These are phyloP conservation scores for Bauhinia variegata DNA, from an alignment of 306 rosid species.

Conservation along the genomic window DNA sequence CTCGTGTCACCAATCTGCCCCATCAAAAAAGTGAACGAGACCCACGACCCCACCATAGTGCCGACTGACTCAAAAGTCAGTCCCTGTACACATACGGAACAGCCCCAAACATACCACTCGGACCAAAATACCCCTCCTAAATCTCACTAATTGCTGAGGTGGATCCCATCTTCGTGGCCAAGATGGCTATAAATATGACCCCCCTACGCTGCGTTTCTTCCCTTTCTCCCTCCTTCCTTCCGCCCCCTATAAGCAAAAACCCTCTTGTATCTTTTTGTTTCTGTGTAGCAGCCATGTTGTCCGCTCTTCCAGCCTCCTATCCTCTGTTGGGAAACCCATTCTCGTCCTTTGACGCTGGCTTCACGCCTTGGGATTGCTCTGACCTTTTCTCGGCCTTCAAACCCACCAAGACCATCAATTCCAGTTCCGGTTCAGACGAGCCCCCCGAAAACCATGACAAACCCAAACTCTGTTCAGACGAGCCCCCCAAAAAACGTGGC, in stretches of 20 bases:
- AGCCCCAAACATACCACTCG: neutral
- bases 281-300: constrained; percentile 52
- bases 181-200: constrained; percentile 46
- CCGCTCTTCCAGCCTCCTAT: constrained; percentile 52
- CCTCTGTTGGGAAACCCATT: constrained; percentile 48
- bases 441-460: constrained; percentile 42
- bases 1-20: constrained; percentile 39
- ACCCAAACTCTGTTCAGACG: constrained; percentile 24
- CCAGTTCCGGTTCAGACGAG: constrained; percentile 56
- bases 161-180: neutral
- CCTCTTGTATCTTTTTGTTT: neutral
- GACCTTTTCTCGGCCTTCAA: constrained; percentile 34
- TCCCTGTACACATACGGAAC: constrained; percentile 18
- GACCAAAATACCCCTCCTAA: constrained; percentile 46
- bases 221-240: constrained; percentile 72
- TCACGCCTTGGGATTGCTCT: constrained; percentile 58
- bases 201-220: constrained; percentile 68
- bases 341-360: constrained; percentile 44
- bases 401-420: constrained; percentile 37
- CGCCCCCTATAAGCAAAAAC: constrained; percentile 31
- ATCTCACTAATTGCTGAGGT: neutral
- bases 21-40: neutral
- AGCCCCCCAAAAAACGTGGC: too few relatives aligned
- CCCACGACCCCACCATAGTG: constrained; percentile 53
- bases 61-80: constrained; percentile 81